These are phyloP conservation scores for Suhomyces coccinellae DNA, from an alignment of 1,139 yeast genomes.

Conservation along the genomic window DNA sequence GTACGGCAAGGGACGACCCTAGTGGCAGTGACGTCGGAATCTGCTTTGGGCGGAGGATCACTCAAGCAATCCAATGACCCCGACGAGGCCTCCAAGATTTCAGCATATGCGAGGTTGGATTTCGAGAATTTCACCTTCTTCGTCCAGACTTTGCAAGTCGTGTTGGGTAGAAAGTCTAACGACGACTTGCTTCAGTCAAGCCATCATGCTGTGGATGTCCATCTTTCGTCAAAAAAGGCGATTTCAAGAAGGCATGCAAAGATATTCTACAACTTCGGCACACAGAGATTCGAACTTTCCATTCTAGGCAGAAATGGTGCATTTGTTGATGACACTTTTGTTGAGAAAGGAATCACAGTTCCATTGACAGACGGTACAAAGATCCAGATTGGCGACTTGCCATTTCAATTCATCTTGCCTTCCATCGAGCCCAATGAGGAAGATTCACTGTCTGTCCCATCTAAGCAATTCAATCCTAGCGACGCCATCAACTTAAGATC, in stretches of 20 bases:
- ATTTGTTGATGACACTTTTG: conserved; percentile 84
- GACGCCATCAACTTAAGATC: conserved; percentile 56
- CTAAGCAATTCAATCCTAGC: conserved; percentile 50
- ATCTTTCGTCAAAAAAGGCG: conserved; percentile 86
- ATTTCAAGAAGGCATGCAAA: conserved; percentile 92
- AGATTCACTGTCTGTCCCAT: conserved; percentile 18
- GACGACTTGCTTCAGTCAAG: conserved; percentile 49
- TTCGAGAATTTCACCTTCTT: conserved; percentile 91
- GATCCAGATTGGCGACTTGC: conserved; percentile 90
- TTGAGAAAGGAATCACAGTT: conserved; percentile 86
- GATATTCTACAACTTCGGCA: conserved; percentile 92
- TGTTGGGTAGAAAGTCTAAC: conserved; percentile 85
- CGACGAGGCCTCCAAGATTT: conserved; percentile 53
- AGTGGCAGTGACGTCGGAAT: conserved; percentile 26
- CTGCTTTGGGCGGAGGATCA: conserved; percentile 8
- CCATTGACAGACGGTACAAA: conserved; percentile 79
- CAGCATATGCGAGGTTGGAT: conserved; percentile 92
- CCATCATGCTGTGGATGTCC: conserved; percentile 79
- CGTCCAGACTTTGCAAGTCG: conserved; percentile 92
- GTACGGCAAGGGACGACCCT: conserved; percentile 17
- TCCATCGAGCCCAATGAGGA: conserved; percentile 36
- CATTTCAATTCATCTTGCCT: conserved; percentile 84
- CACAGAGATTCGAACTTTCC: conserved; percentile 86
- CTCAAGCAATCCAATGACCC: conserved; percentile 13
- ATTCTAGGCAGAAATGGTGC: conserved; percentile 95